phyloP scores from a whole-genome alignment of 225 moss, liverwort and hornwort species.

The Sphagnum tenellum region DNA sequence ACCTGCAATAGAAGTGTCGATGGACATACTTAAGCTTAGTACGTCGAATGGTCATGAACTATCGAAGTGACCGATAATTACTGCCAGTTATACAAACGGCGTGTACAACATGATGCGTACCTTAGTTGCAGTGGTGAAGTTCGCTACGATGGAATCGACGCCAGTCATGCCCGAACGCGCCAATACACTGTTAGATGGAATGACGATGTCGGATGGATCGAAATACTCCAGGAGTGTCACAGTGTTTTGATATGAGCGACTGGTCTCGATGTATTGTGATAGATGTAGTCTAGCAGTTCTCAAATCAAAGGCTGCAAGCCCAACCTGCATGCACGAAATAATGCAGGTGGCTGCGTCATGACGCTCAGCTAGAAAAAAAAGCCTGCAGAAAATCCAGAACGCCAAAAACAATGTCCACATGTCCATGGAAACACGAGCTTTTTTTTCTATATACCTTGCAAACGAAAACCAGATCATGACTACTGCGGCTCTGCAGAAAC shows the following conservation, averaged over 20 bases:
- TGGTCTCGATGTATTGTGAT: constrained; percentile 88
- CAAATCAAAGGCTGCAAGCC: constrained; percentile 81
- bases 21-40: too few relatives aligned
- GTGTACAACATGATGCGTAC: constrained; percentile 10
- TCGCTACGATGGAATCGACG: constrained; percentile 48
- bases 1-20: constrained; percentile 29
- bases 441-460: background rate
- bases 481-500: background rate
- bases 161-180: constrained; percentile 55
- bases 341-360: background rate
- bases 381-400: too few relatives aligned
- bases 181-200: constrained; percentile 27
- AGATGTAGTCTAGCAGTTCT: constrained; percentile 71
- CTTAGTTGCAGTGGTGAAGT: constrained; percentile 56
- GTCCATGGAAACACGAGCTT: too few relatives aligned
- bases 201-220: constrained; percentile 45
- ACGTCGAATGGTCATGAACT: too few relatives aligned
- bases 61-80: background rate
- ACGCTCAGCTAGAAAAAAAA: background rate
- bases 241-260: constrained; percentile 90
- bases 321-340: constrained; percentile 37
- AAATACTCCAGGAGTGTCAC: constrained; percentile 56
- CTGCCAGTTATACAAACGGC: background rate
- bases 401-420: too few relatives aligned
- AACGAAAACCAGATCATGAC: constrained; percentile 1